Conservation (phyloP, 75 land plant genomes). For the Gnetum montanum region DNA sequence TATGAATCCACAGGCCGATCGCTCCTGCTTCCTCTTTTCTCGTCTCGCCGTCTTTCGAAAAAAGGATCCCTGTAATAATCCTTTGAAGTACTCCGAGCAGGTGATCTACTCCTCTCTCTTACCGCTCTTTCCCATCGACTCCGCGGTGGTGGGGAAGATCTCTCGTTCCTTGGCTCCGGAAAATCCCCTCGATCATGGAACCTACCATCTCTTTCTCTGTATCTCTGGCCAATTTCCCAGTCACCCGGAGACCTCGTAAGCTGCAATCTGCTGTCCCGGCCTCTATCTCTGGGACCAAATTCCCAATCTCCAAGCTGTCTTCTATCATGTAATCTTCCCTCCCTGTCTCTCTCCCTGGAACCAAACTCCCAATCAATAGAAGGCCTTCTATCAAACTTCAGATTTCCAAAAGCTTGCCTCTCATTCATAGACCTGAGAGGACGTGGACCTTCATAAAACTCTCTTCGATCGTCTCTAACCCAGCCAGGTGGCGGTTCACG, state of each 20-base stretch:
- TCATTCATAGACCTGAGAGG: constrained; percentile 29
- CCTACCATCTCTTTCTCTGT: constrained; percentile 37
- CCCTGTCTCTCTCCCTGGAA: constrained; percentile 44
- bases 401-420: constrained; percentile 36
- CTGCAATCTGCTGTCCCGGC: constrained; percentile 37
- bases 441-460: constrained; percentile 27
- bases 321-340: constrained; percentile 35
- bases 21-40: constrained; percentile 5
- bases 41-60: constrained; percentile 2
- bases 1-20: constrained; percentile 5
- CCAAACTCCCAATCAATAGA: constrained; percentile 34
- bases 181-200: constrained; percentile 28
- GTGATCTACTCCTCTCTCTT: constrained; percentile 71
- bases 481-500: constrained; percentile 49
- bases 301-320: constrained; percentile 56
- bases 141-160: constrained; percentile 31
- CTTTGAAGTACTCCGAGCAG: constrained; percentile 27
- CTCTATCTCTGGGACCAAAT: constrained; percentile 32
- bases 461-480: constrained; percentile 51
- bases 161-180: constrained; percentile 12
- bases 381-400: constrained; percentile 27
- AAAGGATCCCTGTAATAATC: constrained; percentile 8
- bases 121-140: constrained; percentile 33
- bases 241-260: constrained; percentile 30
- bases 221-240: constrained; percentile 40